Evolutionary conservation across 805 yeast species (phyloP).

Genomic region (Dipodascopsis uninucleata): DNA sequence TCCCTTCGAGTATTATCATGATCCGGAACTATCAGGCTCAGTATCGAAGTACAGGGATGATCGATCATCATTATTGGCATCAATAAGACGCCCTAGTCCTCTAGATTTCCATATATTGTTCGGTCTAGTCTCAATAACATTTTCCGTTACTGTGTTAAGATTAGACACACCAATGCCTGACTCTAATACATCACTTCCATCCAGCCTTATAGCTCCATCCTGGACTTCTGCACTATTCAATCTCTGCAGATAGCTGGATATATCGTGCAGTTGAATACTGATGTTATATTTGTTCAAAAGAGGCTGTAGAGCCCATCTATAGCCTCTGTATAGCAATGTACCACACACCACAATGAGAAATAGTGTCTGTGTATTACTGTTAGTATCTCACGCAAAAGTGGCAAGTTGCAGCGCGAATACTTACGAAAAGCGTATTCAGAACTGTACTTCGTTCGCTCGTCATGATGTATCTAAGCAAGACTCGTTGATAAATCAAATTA

Average conservation of each 20-base stretch:
- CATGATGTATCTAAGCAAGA: too few relatives aligned
- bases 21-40: too few relatives aligned
- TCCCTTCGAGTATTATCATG: too few relatives aligned
- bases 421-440: too few relatives aligned
- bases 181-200: conserved; percentile 9
- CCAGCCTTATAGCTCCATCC: conserved; percentile 1
- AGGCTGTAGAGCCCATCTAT: conserved; percentile 26
- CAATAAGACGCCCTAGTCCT: background rate
- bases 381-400: too few relatives aligned
- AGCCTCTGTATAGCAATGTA: too few relatives aligned
- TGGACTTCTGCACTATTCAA: background rate
- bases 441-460: too few relatives aligned
- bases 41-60: too few relatives aligned
- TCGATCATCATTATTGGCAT: conserved; percentile 4
- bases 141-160: conserved; percentile 4
- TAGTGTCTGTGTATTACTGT: too few relatives aligned
- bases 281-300: conserved; percentile 19
- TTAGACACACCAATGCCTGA: conserved; percentile 17
- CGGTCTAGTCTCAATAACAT: conserved; percentile 13
- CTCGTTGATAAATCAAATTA: too few relatives aligned
- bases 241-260: conserved; percentile 11
- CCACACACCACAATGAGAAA: too few relatives aligned
- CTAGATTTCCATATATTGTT: conserved; percentile 17
- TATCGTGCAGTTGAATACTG: conserved; percentile 21
- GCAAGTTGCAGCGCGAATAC: too few relatives aligned